These are phyloP conservation scores for Geotrichum klebahnii DNA, from an alignment of 1,139 yeast species.

Conservation along the genomic window DNA sequence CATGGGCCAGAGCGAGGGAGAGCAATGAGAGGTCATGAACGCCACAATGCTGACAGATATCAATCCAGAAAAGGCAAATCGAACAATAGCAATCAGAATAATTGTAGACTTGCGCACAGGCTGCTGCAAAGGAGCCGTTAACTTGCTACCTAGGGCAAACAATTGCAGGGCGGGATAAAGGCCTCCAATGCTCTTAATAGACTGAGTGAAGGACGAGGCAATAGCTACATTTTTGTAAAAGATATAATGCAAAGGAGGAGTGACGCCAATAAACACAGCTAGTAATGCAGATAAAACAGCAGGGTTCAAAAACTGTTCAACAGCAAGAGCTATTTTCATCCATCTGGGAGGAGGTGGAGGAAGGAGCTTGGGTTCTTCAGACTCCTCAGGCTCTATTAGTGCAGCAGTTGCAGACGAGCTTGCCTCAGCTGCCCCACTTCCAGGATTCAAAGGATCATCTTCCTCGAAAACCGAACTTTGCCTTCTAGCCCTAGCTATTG, in stretches of 20 bases:
- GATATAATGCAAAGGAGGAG: constrained; percentile 26
- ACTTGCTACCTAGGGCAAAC: constrained; percentile 28
- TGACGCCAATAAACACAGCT: constrained; percentile 26
- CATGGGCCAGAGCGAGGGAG: constrained; percentile 24
- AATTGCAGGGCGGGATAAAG: constrained; percentile 29
- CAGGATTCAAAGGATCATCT: not conserved
- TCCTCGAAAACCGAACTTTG: not conserved
- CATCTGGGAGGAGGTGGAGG: not conserved
- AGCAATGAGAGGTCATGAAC: constrained; percentile 18
- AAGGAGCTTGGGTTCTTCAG: not conserved
- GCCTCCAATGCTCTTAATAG: constrained; percentile 26
- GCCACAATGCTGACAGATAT: constrained; percentile 23
- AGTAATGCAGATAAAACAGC: constrained; percentile 27
- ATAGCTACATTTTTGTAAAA: constrained; percentile 24
- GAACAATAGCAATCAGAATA: constrained; percentile 20
- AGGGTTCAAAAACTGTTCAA: constrained; percentile 25
- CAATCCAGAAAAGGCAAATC: constrained; percentile 24
- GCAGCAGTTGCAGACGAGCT: not conserved
- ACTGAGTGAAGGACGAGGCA: constrained; percentile 25
- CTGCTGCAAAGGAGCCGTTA: constrained; percentile 24
- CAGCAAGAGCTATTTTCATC: not conserved
- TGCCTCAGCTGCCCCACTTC: not conserved
- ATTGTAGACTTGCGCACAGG: constrained; percentile 24
- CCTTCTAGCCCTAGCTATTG: not conserved
- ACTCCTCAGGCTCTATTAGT: not conserved